phyloP scores from a whole-genome alignment of 176 grass and related monocot species.

The Olyra latifolia region DNA sequence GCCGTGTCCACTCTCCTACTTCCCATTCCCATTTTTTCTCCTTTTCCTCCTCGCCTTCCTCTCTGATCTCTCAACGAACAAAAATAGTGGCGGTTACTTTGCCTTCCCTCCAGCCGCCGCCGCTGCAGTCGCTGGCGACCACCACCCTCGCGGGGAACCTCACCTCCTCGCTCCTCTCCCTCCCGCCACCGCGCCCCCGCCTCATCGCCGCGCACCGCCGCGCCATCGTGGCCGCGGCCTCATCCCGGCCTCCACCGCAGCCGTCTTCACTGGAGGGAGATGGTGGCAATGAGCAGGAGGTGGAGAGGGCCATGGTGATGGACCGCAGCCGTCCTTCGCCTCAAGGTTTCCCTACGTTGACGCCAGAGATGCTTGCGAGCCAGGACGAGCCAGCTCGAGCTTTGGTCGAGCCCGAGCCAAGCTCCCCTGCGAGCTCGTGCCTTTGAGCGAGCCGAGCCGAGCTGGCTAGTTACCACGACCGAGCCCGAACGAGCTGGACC shows the following conservation, averaged over 20 bases:
- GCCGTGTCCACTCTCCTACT: slow-evolving; percentile 27
- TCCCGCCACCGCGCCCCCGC: slow-evolving; percentile 35
- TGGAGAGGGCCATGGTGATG: slow-evolving; percentile 93
- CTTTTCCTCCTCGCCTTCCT: background rate
- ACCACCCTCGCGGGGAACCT: slow-evolving; percentile 26
- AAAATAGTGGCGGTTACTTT: slow-evolving; percentile 61
- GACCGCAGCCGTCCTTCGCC: too few relatives aligned
- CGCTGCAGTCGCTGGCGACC: slow-evolving; percentile 9
- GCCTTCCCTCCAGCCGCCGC: slow-evolving; percentile 38
- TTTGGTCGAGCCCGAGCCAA: too few relatives aligned
- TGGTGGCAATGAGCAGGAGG: slow-evolving; percentile 30
- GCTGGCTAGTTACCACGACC: too few relatives aligned
- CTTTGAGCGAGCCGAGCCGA: too few relatives aligned
- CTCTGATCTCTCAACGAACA: background rate
- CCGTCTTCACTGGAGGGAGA: slow-evolving; percentile 19
- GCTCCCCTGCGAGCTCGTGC: too few relatives aligned
- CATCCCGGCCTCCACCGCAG: slow-evolving; percentile 32
- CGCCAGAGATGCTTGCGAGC: too few relatives aligned
- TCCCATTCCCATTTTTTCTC: background rate
- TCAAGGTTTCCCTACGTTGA: too few relatives aligned
- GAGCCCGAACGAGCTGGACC: too few relatives aligned
- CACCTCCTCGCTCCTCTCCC: slow-evolving; percentile 27
- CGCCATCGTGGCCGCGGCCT: slow-evolving; percentile 34
- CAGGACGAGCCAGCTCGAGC: too few relatives aligned
- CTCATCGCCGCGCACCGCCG: slow-evolving; percentile 31